Percentiles rank a stretch among this genome's conserved stretches.
Conservation (phyloP, 257 asterid genomes). For the Rauvolfia tetraphylla region DNA sequence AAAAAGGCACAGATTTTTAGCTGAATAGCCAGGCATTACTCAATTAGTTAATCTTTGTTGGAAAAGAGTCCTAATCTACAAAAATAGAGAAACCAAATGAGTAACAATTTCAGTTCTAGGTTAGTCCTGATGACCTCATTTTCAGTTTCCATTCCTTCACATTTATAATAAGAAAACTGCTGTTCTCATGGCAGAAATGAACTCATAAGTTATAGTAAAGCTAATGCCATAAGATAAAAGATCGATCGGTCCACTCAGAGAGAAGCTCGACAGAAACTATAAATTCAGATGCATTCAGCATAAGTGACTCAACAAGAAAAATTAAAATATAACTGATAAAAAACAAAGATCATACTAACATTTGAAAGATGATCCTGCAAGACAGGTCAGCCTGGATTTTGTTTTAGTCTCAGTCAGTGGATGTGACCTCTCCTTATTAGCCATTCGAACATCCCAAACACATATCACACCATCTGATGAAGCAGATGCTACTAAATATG, state of each 20-base stretch:
- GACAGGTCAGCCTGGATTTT: constrained; percentile 91
- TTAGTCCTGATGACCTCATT: too few species aligned
- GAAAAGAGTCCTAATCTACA: background rate
- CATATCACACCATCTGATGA: constrained; percentile 93
- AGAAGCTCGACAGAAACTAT: background rate
- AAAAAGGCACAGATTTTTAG: background rate
- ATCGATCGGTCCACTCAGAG: background rate
- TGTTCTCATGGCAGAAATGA: background rate
- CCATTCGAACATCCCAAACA: constrained; percentile 87
- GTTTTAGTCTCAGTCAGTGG: constrained; percentile 74
- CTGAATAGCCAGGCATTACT: background rate
- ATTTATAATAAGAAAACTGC: background rate
- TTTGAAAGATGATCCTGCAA: constrained; percentile 80
- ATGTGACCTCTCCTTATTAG: constrained; percentile 36
- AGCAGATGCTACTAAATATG: constrained; percentile 79
- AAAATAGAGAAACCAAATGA: too few species aligned
- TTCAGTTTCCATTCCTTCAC: background rate
- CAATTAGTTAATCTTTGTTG: too few species aligned
- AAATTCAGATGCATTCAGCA: background rate
- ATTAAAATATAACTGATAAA: background rate
- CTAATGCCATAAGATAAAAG: background rate
- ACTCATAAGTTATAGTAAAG: too few species aligned
- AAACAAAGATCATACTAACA: constrained; percentile 42
- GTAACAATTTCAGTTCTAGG: too few species aligned
- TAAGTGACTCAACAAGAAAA: background rate